Base-by-base conservation (phyloP, 2,329 filamentous ascomycete species). In the Fusarium xylarioides region DNA sequence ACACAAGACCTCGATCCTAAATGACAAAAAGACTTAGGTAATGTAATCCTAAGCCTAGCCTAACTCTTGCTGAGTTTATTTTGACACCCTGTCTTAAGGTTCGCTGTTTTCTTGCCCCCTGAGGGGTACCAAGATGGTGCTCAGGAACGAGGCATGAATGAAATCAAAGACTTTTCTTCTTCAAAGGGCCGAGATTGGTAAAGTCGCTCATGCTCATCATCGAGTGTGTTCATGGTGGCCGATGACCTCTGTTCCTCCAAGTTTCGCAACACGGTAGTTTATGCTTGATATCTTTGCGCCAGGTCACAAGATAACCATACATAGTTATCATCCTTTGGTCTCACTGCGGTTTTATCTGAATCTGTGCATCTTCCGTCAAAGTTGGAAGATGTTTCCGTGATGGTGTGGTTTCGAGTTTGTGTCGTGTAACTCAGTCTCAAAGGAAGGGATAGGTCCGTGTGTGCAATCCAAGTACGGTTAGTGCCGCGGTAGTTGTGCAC, bases 371-470 rank as follows among this genome's bases (percentile, higher is more conserved):
- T 35, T 35, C 7, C n/a, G 16, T 52, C 32, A 34, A 49, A 50
- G 28, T 62, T 68, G 49, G 37, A 54, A 55, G 28, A 59, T 71
- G 63, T 59, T 72, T 72, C 63, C 63, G 63, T 66, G 55, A 68
- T 53, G 71, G 67, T 71, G 71, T 74, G 68, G 71, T 74, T 74
- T 74, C 71, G 71, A 57, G 46, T 74, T 63, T 74, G 55, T 55
- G 57, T 66, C 49, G 50, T 56, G 58, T 52, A 18, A 47, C 52
- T 26, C 44, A 47, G 23, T 26, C 21, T 49, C 28, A 53, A 56
- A 55, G 47, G 46, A 60, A 40, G 37, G 28, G 18, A 18, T 18
- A n/a, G 63, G 7, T 54, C 50, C 34, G 14, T 54, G 23, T 30
- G 19, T 9, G 4, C 4, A 21, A 21, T n/a, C 32, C 9, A 30